These are phyloP conservation scores for Encephalitozoon intestinalis DNA, from an alignment of 371 early-diverging fungal genomes.

Conservation along the genomic window DNA sequence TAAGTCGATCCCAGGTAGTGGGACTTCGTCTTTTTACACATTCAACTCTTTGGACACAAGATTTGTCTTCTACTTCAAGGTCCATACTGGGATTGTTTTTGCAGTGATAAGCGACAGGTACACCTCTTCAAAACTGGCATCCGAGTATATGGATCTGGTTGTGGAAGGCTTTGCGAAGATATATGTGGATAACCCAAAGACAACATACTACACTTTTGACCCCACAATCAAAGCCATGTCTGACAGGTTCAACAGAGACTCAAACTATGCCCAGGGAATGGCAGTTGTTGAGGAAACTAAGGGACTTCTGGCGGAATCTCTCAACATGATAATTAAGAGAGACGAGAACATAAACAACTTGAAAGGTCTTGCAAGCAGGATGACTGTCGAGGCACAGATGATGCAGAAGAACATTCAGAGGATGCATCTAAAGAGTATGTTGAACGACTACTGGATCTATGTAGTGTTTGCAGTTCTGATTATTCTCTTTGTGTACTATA, in stretches of 20 bases:
- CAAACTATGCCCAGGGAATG: neutral
- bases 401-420: conserved; percentile 32
- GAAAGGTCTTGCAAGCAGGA: conserved; percentile 25
- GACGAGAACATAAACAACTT: conserved; percentile 49
- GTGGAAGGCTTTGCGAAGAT: neutral
- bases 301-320: conserved; percentile 39
- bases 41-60: neutral
- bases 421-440: conserved; percentile 31
- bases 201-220: conserved; percentile 39
- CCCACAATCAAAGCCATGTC: conserved; percentile 12
- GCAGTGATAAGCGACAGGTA: conserved; percentile 23
- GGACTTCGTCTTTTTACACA: neutral
- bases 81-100: neutral
- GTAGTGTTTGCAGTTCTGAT: conserved; percentile 24
- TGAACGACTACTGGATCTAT: conserved; percentile 39
- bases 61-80: neutral
- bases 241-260: conserved; percentile 43
- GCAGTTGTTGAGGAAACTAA: conserved; percentile 38
- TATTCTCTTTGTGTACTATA: conserved; percentile 35
- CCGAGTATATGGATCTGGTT: conserved; percentile 23
- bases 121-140: neutral
- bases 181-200: neutral
- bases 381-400: conserved; percentile 32
- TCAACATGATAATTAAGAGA: conserved; percentile 42
- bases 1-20: neutral